Conservation (phyloP, 1,139 yeast genomes). For the Saccharomyces pastorianus region DNA sequence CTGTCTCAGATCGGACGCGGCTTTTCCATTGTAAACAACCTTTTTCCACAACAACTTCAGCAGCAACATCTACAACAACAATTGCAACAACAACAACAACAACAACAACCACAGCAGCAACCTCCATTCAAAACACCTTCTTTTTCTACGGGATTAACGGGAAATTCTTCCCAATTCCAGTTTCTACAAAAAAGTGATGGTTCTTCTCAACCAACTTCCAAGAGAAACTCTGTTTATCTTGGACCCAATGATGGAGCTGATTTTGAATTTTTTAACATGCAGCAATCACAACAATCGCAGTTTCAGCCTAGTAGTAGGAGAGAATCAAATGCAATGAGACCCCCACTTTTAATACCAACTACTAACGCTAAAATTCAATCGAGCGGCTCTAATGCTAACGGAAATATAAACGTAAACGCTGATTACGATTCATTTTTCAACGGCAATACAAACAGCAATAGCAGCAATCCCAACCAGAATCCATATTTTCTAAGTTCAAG, state of each 20-base stretch:
- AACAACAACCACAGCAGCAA: slow-evolving; percentile 10
- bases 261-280: slow-evolving; percentile 17
- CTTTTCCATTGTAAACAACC: slow-evolving; percentile 32
- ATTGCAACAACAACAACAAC: not conserved
- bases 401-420: not conserved
- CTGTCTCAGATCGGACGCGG: slow-evolving; percentile 31
- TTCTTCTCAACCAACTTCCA: slow-evolving; percentile 16
- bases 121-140: slow-evolving; percentile 6
- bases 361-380: slow-evolving; percentile 24
- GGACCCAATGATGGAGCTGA: slow-evolving; percentile 18
- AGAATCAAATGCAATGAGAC: slow-evolving; percentile 14
- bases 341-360: slow-evolving; percentile 17
- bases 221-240: slow-evolving; percentile 20
- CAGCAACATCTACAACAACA: slow-evolving; percentile 6
- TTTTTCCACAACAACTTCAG: slow-evolving; percentile 17
- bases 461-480: slow-evolving; percentile 1
- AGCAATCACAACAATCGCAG: slow-evolving; percentile 6
- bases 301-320: slow-evolving; percentile 8
- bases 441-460: slow-evolving; percentile 7
- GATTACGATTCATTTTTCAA: slow-evolving; percentile 1
- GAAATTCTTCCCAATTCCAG: not conserved
- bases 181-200: slow-evolving; percentile 3
- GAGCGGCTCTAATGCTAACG: not conserved
- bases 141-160: slow-evolving; percentile 1
- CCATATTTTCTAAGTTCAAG: slow-evolving; percentile 12